Evolutionary conservation across 345 rosid species (phyloP).

Genomic region (Eucalyptus curtisii): DNA sequence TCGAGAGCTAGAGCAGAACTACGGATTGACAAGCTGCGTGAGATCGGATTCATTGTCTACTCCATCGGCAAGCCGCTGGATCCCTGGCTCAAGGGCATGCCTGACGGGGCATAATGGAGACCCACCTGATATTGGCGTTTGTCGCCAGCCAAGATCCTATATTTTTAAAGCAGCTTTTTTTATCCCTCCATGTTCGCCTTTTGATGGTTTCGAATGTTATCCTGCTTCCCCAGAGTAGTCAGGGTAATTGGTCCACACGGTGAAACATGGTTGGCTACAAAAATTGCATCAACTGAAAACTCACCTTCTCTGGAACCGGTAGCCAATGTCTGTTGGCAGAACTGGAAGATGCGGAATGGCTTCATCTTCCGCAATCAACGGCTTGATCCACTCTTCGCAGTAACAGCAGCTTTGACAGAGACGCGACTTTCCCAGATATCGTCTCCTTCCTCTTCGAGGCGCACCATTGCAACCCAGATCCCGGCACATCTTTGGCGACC

Average conservation of each 20-base stretch:
- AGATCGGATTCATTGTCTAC: constrained; percentile 89
- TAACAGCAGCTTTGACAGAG: too few species aligned
- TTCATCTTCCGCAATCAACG: too few species aligned
- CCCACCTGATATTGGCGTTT: background rate
- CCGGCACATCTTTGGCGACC: too few species aligned
- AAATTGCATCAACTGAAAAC: too few species aligned
- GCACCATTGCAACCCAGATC: too few species aligned
- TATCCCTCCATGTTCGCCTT: constrained; percentile 10
- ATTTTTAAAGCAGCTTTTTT: background rate
- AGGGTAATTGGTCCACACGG: background rate
- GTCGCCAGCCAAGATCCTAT: background rate
- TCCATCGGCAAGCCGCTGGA: constrained; percentile 92
- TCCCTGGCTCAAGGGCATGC: constrained; percentile 95
- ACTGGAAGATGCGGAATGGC: too few species aligned
- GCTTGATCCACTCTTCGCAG: too few species aligned
- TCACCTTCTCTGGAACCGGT: too few species aligned
- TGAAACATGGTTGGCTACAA: too few species aligned
- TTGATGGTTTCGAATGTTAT: background rate
- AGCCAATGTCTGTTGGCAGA: too few species aligned
- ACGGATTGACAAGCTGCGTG: constrained; percentile 25
- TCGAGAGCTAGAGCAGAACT: background rate
- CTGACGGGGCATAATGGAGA: constrained; percentile 54
- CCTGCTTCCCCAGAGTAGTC: constrained; percentile 8
- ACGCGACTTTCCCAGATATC: too few species aligned
- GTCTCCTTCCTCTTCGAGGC: too few species aligned